Percentiles rank a stretch among this genome's conserved stretches.
phyloP scores from a whole-genome alignment of 192 early-diverging fungal species.

The Mortierella claussenii region DNA sequence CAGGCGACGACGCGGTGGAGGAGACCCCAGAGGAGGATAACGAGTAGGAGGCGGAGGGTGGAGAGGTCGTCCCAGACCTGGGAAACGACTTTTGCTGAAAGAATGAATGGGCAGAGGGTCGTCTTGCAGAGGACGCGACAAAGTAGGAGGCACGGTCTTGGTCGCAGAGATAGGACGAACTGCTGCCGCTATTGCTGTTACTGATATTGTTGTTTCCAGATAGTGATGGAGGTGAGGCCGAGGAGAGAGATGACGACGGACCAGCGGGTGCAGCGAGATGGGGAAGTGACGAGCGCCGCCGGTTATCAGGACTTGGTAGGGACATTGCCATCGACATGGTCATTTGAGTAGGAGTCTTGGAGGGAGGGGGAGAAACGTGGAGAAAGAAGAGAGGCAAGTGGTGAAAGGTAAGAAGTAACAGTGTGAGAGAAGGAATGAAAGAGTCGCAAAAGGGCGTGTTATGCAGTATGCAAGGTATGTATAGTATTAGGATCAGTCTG shows the following conservation, averaged over 20 bases:
- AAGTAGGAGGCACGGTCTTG: slow-evolving; percentile 10
- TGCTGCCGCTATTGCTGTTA: too few species aligned
- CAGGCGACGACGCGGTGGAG: neutral
- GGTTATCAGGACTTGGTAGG: neutral
- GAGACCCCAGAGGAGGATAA: slow-evolving; percentile 3
- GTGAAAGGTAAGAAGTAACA: neutral
- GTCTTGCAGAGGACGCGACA: slow-evolving; percentile 8
- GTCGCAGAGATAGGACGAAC: slow-evolving; percentile 11
- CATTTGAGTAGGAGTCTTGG: neutral
- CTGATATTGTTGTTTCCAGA: too few species aligned
- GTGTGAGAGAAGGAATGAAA: too few species aligned
- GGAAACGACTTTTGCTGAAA: neutral
- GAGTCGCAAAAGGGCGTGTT: too few species aligned
- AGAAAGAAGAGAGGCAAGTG: neutral
- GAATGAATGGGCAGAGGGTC: slow-evolving; percentile 9
- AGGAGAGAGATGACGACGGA: neutral
- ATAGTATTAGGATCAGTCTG: too few species aligned
- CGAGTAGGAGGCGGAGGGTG: slow-evolving; percentile 6
- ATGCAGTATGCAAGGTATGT: too few species aligned
- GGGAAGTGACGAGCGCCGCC: slow-evolving; percentile 8
- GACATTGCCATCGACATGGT: slow-evolving; percentile 27
- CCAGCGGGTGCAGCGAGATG: neutral
- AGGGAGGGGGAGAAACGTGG: too few species aligned
- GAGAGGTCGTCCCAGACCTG: neutral
- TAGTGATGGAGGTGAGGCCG: too few species aligned